Base-by-base conservation (phyloP, 768 basidiomycete genomes). In the Kwoniella dejecticola region DNA sequence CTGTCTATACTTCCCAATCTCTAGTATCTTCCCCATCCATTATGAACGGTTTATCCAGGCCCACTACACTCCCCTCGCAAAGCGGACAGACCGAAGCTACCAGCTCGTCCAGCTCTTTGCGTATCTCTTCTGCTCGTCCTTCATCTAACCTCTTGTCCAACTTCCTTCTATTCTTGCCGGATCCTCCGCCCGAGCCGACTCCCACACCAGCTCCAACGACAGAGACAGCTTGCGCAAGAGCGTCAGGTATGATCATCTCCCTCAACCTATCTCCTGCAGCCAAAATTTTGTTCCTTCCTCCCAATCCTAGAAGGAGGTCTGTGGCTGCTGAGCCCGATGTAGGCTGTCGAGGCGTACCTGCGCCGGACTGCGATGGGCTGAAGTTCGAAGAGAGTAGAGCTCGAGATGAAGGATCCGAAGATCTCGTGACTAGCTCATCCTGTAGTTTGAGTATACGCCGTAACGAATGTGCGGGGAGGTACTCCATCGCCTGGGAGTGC, bases 241-340 rank as follows among this genome's bases (percentile, higher is more conserved):
- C 89, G 71, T 98, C 96, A 12, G 96, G 96, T 7, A 97, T 81
- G 70, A 99, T 95, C 52, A 98, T 82, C 76, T 97, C 93, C 42
- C 93, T 85, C 53, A 99, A 79, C 58, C 86, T 85, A 78, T 97
- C 95, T 4, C 92, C 90, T 0, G 92, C 92, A 21, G 88, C 89
- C 24, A 93, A 85, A 17, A 96, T 81, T 71, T 89, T 90, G 44
- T 79, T 79, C 7, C 75, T 67, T 2, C 75, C 74, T 17, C 70
- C 71, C 10, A 77, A 50, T 29, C 76, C 77, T 11, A 77, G 58
- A 5, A 79, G 57, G 11, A 77, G 61, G 44, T 74, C 74, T 33
- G 75, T 67, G 8, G 77, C 66, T 23, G 68, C 50, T 11, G 68
- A 69, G 10, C 72, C 74, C 3, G 74, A 69, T 3, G 73, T 70